These are phyloP conservation scores for Fomitopsis betulina DNA, from an alignment of 1,284 basidiomycete genomes.

Conservation along the genomic window DNA sequence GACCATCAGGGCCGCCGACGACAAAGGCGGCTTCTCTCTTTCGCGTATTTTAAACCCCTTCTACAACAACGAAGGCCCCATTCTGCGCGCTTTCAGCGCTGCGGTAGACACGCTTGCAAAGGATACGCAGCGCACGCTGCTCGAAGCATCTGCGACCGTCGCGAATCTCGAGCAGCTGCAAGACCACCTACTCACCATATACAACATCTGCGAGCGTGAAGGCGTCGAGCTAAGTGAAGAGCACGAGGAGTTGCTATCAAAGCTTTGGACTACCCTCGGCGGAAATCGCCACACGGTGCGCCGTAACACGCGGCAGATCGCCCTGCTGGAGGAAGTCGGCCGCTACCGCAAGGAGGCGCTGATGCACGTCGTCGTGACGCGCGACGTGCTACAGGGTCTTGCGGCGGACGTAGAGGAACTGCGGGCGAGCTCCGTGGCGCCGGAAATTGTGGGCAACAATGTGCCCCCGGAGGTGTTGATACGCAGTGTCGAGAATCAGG, in stretches of 20 bases:
- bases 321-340: conserved; percentile 48
- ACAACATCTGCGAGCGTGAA: conserved; percentile 57
- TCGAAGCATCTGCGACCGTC: conserved; percentile 56
- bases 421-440: conserved; percentile 60
- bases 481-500: conserved; percentile 57
- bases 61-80: conserved; percentile 35
- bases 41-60: conserved; percentile 32
- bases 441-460: conserved; percentile 49
- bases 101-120: conserved; percentile 55
- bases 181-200: conserved; percentile 46
- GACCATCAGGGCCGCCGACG: conserved; percentile 46
- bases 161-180: conserved; percentile 56
- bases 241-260: conserved; percentile 50
- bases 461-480: conserved; percentile 71
- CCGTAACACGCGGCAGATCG: conserved; percentile 44
- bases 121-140: conserved; percentile 48
- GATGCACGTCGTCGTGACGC: conserved; percentile 55
- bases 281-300: conserved; percentile 46
- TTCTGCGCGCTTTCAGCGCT: conserved; percentile 49
- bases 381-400: conserved; percentile 57
- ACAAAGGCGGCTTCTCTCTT: conserved; percentile 32
- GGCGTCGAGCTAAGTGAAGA: conserved; percentile 39
- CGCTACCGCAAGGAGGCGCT: conserved; percentile 54
- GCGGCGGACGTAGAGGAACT: conserved; percentile 71
- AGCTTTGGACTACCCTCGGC: conserved; percentile 65